Base-by-base conservation (phyloP, 768 basidiomycete species). In the Gymnopilus junonius region DNA sequence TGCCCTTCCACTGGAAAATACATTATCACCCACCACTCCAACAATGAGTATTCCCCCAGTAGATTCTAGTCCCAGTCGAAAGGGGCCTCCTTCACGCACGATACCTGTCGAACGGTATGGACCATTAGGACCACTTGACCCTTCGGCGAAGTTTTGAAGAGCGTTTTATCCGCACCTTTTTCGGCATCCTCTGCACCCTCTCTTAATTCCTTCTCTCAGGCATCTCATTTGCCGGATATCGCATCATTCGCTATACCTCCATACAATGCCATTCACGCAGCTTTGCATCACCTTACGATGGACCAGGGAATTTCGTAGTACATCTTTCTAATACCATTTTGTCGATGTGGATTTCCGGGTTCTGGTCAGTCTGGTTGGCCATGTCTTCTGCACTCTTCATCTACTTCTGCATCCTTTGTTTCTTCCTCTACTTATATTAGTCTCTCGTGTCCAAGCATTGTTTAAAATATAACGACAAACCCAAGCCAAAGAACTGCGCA, bases 111-210 rank as follows among this genome's bases (percentile, higher is more conserved):
- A 79, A 69, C 77, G 77, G 58, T 86, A 86, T 70, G 85, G 85
- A 50, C 85, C 85, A 17, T 73, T 86, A 51, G 85, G 88, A 58
- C 88, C 88, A 45, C 73, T 89, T 61, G 88, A 87, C 73, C 88
- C 88, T 32, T 78, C 85, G 56, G 79, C 82, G 58, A 82, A 75
- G 73, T 81, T 85, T 75, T 87, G 73, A 76, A 70, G 51, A 20
- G 71, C 53, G 34, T 34, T n/a, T 46, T 46, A 65, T 54, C 61
- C 40, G n/a, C 15, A 42, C n/a, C 23, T 43, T 51, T 63, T 60
- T 50, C 61, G 59, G 58, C 53, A 63, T 53, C 65, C 69, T 63
- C 64, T 71, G 69, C 56, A 67, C 66, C 67, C 60, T 65, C 58
- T 51, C 66, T 64, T 71, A 29, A 50, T 50, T 70, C 69, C 62